Conservation (phyloP, 139 green algal genomes). For the Micromonas pusilla region DNA sequence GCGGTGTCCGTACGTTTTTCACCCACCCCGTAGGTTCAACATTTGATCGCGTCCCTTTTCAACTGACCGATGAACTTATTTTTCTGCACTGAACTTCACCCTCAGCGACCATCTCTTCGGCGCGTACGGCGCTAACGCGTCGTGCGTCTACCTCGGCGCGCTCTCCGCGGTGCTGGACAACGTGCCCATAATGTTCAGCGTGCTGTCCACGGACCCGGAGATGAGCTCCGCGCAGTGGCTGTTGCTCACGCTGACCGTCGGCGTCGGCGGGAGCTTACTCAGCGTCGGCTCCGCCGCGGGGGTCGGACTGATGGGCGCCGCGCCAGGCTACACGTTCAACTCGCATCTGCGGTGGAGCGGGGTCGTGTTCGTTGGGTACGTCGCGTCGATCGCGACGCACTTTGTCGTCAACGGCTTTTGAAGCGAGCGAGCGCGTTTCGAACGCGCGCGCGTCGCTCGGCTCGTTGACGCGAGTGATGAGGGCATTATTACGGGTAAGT, state of each 20-base stretch:
- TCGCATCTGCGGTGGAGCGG: slow-evolving; percentile 27
- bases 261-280: slow-evolving; percentile 27
- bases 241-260: slow-evolving; percentile 34
- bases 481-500: too few species aligned
- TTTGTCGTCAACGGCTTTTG: slow-evolving; percentile 29
- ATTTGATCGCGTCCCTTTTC: too few species aligned
- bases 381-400: slow-evolving; percentile 14
- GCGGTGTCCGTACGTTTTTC: too few species aligned
- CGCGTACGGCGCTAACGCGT: slow-evolving; percentile 4
- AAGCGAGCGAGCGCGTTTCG: too few species aligned
- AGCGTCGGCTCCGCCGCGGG: slow-evolving; percentile 29
- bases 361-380: slow-evolving; percentile 26
- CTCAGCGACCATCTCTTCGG: slow-evolving; percentile 8
- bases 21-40: too few species aligned
- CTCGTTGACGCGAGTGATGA: too few species aligned
- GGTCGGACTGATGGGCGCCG: slow-evolving; percentile 36
- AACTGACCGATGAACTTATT: too few species aligned
- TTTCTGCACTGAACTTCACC: too few species aligned
- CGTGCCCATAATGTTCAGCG: slow-evolving; percentile 36
- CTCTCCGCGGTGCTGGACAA: slow-evolving; percentile 35
- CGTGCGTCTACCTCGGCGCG: slow-evolving; percentile 6
- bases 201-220: slow-evolving; percentile 28
- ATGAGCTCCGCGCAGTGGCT: slow-evolving; percentile 34
- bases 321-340: slow-evolving; percentile 29
- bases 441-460: too few species aligned